A percentile compares a stretch with the other conserved stretches of the same genome.
phyloP scores from a whole-genome alignment of 495 filamentous ascomycete genomes.

The Penicillium cinerascens region DNA sequence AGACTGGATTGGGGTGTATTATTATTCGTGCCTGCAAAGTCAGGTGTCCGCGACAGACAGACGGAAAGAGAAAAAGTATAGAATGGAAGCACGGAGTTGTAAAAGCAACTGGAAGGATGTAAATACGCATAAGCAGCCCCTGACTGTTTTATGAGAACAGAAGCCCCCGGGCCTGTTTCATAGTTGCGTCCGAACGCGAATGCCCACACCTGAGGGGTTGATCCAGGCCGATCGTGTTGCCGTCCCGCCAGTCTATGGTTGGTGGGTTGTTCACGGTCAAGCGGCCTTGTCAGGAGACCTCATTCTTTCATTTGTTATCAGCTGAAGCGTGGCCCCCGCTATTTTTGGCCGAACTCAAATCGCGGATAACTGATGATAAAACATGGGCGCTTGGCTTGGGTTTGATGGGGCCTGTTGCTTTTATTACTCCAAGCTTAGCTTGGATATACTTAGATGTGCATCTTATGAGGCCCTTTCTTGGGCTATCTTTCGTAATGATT shows the following conservation, averaged over 20 bases:
- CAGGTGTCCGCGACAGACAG: neutral
- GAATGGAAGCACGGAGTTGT: neutral
- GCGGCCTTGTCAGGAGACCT: conserved; percentile 27
- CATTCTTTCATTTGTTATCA: conserved; percentile 23
- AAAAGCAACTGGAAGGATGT: neutral
- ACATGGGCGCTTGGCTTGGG: neutral
- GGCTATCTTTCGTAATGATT: no score
- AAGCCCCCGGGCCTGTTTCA: conserved; percentile 17
- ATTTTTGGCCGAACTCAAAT: conserved; percentile 20
- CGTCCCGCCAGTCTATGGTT: conserved; percentile 8
- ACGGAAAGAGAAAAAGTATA: neutral
- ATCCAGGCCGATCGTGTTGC: conserved; percentile 14
- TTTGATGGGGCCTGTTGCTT: neutral
- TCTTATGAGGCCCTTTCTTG: no score
- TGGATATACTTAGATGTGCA: neutral
- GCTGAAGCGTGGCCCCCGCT: conserved; percentile 12
- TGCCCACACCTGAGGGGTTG: neutral
- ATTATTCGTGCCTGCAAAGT: neutral
- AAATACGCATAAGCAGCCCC: neutral
- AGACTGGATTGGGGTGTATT: conserved; percentile 17
- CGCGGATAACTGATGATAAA: neutral
- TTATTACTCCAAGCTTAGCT: neutral
- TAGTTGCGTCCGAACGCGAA: conserved; percentile 18
- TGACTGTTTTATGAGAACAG: neutral
- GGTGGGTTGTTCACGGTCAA: conserved; percentile 7